Conservation (phyloP, 2,329 filamentous ascomycete genomes). For the Myriangium duriaei region DNA sequence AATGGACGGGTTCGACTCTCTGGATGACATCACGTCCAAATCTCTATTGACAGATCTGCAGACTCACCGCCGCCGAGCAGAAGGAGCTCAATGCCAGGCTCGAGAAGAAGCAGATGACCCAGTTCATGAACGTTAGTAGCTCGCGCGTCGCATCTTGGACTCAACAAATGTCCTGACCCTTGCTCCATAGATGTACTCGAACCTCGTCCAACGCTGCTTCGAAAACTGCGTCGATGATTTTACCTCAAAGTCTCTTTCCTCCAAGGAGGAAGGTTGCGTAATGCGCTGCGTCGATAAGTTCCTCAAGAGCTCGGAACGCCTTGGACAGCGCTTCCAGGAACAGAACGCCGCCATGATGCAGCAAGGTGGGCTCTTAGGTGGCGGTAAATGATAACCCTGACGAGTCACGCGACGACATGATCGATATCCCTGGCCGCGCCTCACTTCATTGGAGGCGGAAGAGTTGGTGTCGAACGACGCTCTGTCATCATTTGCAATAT, state of each 20-base stretch:
- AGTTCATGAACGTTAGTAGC: slow-evolving; percentile 82
- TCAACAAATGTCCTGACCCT: slow-evolving; percentile 7
- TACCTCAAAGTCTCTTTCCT: slow-evolving; percentile 85
- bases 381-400: slow-evolving; percentile 7
- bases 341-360: slow-evolving; percentile 58
- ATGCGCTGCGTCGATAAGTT: slow-evolving; percentile 93
- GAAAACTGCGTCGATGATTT: slow-evolving; percentile 96
- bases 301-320: slow-evolving; percentile 78
- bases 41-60: slow-evolving; percentile 21
- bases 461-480: too few species aligned
- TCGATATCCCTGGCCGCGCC: too few species aligned
- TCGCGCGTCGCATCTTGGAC: too few species aligned
- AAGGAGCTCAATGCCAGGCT: slow-evolving; percentile 88
- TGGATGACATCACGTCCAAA: too few species aligned
- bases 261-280: slow-evolving; percentile 82
- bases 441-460: too few species aligned
- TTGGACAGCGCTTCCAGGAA: slow-evolving; percentile 82
- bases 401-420: slow-evolving; percentile 2
- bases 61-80: slow-evolving; percentile 68
- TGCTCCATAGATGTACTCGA: slow-evolving; percentile 50
- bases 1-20: slow-evolving; percentile 10
- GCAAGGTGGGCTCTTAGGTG: slow-evolving; percentile 33
- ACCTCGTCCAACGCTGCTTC: slow-evolving; percentile 81
- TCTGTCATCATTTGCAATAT: too few species aligned
- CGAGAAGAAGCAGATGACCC: slow-evolving; percentile 97